A percentile compares a stretch with the other conserved stretches of the same genome.
These are phyloP conservation scores for Panaeolus papilionaceus DNA, from an alignment of 768 basidiomycete species.

Conservation along the genomic window DNA sequence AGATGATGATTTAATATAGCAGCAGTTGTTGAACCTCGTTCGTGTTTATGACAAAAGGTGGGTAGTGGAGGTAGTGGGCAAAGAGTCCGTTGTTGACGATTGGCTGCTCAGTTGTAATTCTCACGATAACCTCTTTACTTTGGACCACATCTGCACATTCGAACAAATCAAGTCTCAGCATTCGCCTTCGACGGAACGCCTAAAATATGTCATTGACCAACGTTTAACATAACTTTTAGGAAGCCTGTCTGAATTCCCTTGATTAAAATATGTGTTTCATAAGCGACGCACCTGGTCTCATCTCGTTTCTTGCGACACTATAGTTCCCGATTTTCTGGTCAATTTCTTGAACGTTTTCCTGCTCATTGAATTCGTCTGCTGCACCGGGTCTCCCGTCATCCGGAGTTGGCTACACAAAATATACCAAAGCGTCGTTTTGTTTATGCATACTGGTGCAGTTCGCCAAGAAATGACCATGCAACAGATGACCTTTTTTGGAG, in stretches of 20 bases:
- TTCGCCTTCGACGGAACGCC: neutral
- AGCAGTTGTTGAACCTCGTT: too few relatives aligned
- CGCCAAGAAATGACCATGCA: slow-evolving; percentile 13
- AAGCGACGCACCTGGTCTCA: slow-evolving; percentile 3
- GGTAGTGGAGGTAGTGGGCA: too few relatives aligned
- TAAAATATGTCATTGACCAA: neutral
- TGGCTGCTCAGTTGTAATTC: too few relatives aligned
- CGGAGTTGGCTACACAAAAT: too few relatives aligned
- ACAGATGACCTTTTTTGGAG: neutral
- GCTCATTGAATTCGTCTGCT: neutral
- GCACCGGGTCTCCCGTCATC: too few relatives aligned
- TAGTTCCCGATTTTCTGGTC: neutral
- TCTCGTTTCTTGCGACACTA: neutral
- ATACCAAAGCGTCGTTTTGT: too few relatives aligned
- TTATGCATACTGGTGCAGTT: neutral
- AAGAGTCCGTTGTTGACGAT: too few relatives aligned
- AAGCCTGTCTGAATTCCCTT: neutral
- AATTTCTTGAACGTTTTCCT: neutral
- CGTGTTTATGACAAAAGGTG: too few relatives aligned
- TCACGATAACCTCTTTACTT: too few relatives aligned
- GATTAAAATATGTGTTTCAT: neutral
- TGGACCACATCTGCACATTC: neutral
- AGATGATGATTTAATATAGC: too few relatives aligned
- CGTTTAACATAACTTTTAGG: neutral
- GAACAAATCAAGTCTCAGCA: neutral